Evolutionary conservation across 176 grass and related monocot species (phyloP).

Genomic region (Dendrocalamus sinicus): DNA sequence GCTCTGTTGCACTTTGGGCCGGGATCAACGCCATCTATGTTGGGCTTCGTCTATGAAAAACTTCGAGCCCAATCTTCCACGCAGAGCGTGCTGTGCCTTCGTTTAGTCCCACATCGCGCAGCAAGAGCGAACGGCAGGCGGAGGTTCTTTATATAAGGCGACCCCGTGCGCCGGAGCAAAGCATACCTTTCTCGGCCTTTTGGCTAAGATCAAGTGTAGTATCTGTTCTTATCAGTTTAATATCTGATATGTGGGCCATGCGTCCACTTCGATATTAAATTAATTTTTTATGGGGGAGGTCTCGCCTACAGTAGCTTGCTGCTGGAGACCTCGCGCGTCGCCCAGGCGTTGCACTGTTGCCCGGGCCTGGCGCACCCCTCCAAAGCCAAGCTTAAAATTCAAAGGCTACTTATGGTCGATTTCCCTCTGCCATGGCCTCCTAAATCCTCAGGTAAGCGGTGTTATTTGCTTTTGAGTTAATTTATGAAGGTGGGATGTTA

Average conservation of each 20-base stretch:
- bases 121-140: not conserved
- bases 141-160: rapidly evolving
- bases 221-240: constrained; percentile 78
- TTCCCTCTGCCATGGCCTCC: no score
- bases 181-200: constrained; percentile 82
- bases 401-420: no score
- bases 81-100: not conserved
- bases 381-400: not conserved
- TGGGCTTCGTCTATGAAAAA: not conserved
- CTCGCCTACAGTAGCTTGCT: constrained; percentile 24
- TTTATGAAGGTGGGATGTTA: not conserved
- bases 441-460: no score
- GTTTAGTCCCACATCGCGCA: not conserved
- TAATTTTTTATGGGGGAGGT: constrained; percentile 51
- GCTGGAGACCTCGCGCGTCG: constrained; percentile 9
- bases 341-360: constrained; percentile 11
- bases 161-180: rapidly evolving
- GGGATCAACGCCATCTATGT: not conserved
- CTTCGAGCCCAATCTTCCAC: not conserved
- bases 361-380: not conserved
- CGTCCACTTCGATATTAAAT: constrained; percentile 56
- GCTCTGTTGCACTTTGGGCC: not conserved
- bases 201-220: constrained; percentile 83
- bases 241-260: constrained; percentile 57
- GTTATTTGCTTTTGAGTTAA: no score